Conservation (phyloP, 192 early-diverging fungal genomes). For the Gigaspora rosea region DNA sequence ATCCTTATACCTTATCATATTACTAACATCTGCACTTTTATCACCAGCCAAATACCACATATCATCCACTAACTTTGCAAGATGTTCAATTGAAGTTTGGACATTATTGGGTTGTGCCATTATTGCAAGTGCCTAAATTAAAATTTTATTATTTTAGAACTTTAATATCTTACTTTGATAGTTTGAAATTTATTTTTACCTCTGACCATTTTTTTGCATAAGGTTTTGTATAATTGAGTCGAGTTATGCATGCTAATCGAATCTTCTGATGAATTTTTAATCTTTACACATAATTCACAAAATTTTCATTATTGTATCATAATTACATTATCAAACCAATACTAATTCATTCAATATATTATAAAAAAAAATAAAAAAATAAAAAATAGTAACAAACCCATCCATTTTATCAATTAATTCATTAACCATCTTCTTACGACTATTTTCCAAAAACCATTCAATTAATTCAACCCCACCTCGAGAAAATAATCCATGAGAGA, state of each 20-base stretch:
- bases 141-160: no score
- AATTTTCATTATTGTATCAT: no score
- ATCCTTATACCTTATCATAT: not conserved
- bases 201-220: slow-evolving; percentile 77
- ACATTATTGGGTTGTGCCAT: slow-evolving; percentile 83
- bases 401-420: slow-evolving; percentile 67
- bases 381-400: slow-evolving; percentile 35
- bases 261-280: slow-evolving; percentile 30
- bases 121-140: slow-evolving; percentile 59
- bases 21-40: slow-evolving; percentile 69
- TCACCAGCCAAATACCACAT: slow-evolving; percentile 91
- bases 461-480: slow-evolving; percentile 71
- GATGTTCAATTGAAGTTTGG: slow-evolving; percentile 63
- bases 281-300: not conserved
- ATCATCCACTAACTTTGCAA: slow-evolving; percentile 75
- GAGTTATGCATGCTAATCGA: slow-evolving; percentile 42
- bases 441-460: slow-evolving; percentile 72
- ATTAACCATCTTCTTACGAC: slow-evolving; percentile 55
- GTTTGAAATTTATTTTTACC: slow-evolving; percentile 35
- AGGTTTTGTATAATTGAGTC: slow-evolving; percentile 76
- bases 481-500: slow-evolving; percentile 69
- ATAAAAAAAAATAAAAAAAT: not conserved
- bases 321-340: not conserved
- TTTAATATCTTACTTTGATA: no score
- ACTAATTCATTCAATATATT: not conserved